Conservation (phyloP, 306 rosid genomes). For the Malus fusca region DNA sequence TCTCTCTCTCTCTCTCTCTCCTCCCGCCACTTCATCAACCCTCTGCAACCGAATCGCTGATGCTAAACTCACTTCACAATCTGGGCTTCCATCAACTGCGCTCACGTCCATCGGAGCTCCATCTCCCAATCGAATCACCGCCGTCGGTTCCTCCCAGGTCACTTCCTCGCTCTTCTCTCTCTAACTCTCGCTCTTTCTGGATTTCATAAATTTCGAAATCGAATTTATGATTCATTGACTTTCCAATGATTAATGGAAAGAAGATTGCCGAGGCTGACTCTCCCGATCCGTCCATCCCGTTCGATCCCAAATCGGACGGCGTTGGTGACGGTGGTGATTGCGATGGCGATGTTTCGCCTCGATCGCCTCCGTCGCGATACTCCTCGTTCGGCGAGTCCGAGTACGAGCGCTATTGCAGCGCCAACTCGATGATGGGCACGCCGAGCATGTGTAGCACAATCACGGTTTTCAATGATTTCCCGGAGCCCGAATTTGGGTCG, state of each 20-base stretch:
- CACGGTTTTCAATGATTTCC: slow-evolving; percentile 57
- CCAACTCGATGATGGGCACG: slow-evolving; percentile 78
- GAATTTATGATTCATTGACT: slow-evolving; percentile 3
- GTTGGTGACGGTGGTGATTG: slow-evolving; percentile 23
- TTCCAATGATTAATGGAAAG: slow-evolving; percentile 43
- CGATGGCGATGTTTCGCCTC: slow-evolving; percentile 14
- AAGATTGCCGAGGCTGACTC: slow-evolving; percentile 22
- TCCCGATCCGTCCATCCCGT: slow-evolving; percentile 39
- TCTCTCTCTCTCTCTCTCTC: neutral
- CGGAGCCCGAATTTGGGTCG: slow-evolving; percentile 50
- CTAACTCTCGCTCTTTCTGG: neutral
- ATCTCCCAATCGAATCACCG: neutral
- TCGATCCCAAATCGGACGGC: slow-evolving; percentile 30
- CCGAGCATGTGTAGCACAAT: slow-evolving; percentile 65
- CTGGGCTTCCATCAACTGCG: neutral
- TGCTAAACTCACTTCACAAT: slow-evolving; percentile 1
- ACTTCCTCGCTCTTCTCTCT: neutral
- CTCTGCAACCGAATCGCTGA: neutral
- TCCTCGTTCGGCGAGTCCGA: slow-evolving; percentile 84
- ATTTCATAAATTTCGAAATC: neutral
- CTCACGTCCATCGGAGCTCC: slow-evolving; percentile 2
- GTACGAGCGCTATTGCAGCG: slow-evolving; percentile 83
- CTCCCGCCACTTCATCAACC: neutral
- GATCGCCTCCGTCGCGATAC: slow-evolving; percentile 37
- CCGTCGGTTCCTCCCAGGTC: slow-evolving; percentile 23